Evolutionary conservation across 192 early-diverging fungal genomes (phyloP), one percentile per base, ranked within the genome.

Genomic region (Entomortierella chlamydospora): DNA sequence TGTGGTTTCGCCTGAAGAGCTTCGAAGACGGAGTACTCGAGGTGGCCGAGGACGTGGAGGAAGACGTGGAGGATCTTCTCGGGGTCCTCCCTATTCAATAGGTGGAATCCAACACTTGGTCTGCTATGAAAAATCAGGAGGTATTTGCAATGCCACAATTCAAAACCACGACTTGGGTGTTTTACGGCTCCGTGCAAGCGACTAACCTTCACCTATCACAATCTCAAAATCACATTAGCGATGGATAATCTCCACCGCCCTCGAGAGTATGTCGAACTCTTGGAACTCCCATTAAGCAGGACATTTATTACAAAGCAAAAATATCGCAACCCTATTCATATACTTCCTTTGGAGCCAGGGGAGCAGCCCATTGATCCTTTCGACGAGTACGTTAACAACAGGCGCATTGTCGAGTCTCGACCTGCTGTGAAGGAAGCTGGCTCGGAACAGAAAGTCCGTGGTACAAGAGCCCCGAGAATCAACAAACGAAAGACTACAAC

Each of bases 81-180:
- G 1, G 30, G 25, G 28, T 11, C 49, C 64, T 25, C 30, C 34
- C 0, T 56, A 58, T 25, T 33, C 47, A 0, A n/a, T 51, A 0
- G 49, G 47, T 12, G 68, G 57, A 20, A 61, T 29, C 0, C 76
- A 79, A 20, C 76, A 70, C 23, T 45, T 79, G 10, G 68, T 79
- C 20, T 70, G 62, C 52, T 79, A 79, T 33, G 76, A 79, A 28
- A 64, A 25, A 47, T 17, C 53, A 0, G 74, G 74, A 59, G 74
- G 74, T 78, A 70, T 9, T 29, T 26, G 0, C 1, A 30, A 13
- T 51, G 26, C 56, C 34, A 10, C 4, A 37, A 37, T 37, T 10
- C 34, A 37, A 7, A 7, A 37, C 10, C 10, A 37, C n/a, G n/a
- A n/a, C n/a, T n/a, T n/a, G n/a, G n/a, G n/a, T n/a, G n/a, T n/a